phyloP scores from a whole-genome alignment of 2,329 filamentous ascomycete species.

The Ophiostoma triangulosporum region DNA sequence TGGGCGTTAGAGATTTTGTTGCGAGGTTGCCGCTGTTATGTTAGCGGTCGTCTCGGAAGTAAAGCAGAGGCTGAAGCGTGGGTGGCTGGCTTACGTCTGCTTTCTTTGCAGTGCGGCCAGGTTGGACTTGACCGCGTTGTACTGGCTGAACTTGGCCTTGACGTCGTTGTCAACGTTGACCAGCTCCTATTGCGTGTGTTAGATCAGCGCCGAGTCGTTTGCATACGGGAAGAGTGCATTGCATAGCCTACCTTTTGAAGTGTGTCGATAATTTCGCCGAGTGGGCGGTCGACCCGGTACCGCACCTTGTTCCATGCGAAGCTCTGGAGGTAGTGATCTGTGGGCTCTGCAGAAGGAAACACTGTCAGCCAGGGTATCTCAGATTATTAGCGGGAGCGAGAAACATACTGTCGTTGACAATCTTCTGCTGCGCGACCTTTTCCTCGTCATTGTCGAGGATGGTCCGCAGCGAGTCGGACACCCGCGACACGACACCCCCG shows the following conservation, averaged over 20 bases:
- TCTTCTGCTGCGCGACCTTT: conserved; percentile 75
- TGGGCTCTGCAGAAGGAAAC: conserved; percentile 52
- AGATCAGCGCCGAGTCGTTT: not conserved
- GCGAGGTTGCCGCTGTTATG: conserved; percentile 67
- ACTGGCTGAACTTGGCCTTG: conserved; percentile 86
- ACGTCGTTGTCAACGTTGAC: conserved; percentile 90
- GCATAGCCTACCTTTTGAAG: conserved; percentile 60
- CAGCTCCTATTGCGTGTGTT: conserved; percentile 50
- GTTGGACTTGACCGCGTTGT: conserved; percentile 80
- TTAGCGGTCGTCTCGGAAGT: not conserved
- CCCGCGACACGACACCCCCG: conserved; percentile 72
- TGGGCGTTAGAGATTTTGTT: conserved; percentile 81
- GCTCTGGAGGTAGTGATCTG: conserved; percentile 76
- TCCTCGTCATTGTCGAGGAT: conserved; percentile 76
- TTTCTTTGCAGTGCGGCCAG: conserved; percentile 70
- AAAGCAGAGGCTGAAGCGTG: not conserved
- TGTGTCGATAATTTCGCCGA: conserved; percentile 74
- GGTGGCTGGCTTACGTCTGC: conserved; percentile 52
- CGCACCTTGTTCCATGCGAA: conserved; percentile 98
- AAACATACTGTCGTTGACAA: conserved; percentile 72
- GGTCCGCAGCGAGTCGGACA: conserved; percentile 69
- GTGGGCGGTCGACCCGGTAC: conserved; percentile 82
- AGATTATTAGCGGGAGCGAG: not conserved
- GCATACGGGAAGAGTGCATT: no score
- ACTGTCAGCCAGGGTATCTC: not conserved